Conservation (phyloP, 2,329 filamentous ascomycete genomes). For the Fusarium lateritium region DNA sequence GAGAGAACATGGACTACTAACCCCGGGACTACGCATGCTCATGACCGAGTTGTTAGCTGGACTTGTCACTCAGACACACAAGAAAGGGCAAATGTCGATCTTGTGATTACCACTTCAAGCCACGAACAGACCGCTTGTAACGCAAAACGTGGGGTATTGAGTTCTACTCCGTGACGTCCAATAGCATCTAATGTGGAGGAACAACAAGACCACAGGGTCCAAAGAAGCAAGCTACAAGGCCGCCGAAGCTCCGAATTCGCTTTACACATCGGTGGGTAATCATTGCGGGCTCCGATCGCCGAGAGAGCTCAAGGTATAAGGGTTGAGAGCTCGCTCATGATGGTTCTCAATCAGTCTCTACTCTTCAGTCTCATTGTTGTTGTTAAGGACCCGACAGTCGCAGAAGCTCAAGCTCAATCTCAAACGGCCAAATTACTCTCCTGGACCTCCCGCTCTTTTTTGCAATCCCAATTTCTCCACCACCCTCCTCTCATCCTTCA, state of each 20-base stretch:
- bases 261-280: slow-evolving; percentile 3
- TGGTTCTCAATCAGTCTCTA: background rate
- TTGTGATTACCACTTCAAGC: slow-evolving; percentile 15
- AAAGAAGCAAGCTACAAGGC: slow-evolving; percentile 1
- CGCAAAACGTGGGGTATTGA: slow-evolving; percentile 4
- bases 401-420: background rate
- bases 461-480: background rate
- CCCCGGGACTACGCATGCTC: background rate
- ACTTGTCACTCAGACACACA: background rate
- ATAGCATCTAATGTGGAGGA: background rate
- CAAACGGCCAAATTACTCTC: background rate
- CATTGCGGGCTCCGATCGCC: background rate
- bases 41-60: background rate
- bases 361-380: slow-evolving; percentile 7
- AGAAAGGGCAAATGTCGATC: slow-evolving; percentile 9
- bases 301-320: slow-evolving; percentile 29
- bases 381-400: background rate
- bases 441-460: slow-evolving; percentile 5
- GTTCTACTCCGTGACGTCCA: background rate
- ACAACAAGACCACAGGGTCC: background rate
- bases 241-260: slow-evolving; percentile 22
- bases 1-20: background rate
- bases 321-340: slow-evolving; percentile 20
- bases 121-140: slow-evolving; percentile 5
- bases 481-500: background rate